Evolutionary conservation across 306 rosid genomes (phyloP).

Genomic region (Cotoneaster glaucophyllus): DNA sequence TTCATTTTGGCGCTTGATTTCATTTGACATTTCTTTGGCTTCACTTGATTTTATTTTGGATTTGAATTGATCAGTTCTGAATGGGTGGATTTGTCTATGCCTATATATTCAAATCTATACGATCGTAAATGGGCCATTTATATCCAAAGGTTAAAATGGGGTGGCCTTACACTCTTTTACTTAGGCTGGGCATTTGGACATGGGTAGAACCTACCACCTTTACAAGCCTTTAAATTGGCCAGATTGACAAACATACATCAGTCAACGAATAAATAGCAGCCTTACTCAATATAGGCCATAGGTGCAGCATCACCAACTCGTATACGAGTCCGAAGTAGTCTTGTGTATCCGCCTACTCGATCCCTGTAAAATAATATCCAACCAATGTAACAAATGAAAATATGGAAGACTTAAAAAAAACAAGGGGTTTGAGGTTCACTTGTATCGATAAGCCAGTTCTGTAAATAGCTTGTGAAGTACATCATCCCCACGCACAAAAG

Average conservation of each 20-base stretch:
- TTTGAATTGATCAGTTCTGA: neutral
- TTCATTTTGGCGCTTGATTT: neutral
- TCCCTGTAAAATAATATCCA: constrained; percentile 45
- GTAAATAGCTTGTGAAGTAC: constrained; percentile 88
- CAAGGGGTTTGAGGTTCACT: constrained; percentile 33
- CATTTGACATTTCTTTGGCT: neutral
- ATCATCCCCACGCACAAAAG: constrained; percentile 88
- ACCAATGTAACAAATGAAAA: constrained; percentile 8
- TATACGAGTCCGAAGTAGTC: constrained; percentile 85
- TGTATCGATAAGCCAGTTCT: constrained; percentile 87
- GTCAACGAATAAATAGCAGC: neutral
- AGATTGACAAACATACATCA: neutral
- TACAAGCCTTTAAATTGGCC: neutral
- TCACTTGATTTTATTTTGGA: neutral
- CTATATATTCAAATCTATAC: neutral
- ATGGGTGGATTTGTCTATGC: neutral
- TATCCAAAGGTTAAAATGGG: neutral
- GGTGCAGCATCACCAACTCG: constrained; percentile 97
- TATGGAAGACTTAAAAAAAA: neutral
- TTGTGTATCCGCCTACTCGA: constrained; percentile 90
- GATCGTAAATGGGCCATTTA: neutral
- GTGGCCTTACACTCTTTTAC: neutral
- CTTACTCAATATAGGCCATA: constrained; percentile 96
- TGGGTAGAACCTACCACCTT: neutral
- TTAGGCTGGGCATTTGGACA: neutral